Conservation (phyloP, 345 rosid species). For the Populus deltoides region DNA sequence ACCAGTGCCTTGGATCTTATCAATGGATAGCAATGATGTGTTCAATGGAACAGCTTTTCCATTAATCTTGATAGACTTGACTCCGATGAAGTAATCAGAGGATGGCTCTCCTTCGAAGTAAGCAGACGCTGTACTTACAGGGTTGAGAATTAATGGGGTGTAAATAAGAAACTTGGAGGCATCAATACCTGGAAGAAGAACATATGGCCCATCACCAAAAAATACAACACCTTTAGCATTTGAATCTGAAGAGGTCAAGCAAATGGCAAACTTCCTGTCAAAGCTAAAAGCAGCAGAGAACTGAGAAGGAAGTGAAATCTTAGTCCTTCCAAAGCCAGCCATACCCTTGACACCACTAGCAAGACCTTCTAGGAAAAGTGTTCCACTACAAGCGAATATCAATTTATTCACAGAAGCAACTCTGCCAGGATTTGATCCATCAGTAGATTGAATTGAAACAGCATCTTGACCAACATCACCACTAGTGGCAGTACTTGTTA, state of each 20-base stretch:
- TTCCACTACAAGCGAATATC: conserved; percentile 3
- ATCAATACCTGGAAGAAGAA: conserved; percentile 3
- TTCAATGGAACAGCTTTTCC: conserved; percentile 11
- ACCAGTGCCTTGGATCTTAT: conserved; percentile 10
- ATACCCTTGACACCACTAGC: conserved; percentile 13
- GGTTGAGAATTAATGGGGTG: conserved; percentile 20
- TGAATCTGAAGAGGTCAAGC: conserved; percentile 14
- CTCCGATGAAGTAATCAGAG: conserved; percentile 25
- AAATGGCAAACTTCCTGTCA: conserved; percentile 18
- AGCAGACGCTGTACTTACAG: conserved; percentile 13
- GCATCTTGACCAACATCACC: conserved; percentile 17
- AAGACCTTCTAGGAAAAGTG: neutral
- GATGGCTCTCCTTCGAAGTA: conserved; percentile 17
- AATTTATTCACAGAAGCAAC: neutral
- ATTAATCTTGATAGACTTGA: conserved; percentile 20
- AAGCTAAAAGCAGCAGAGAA: conserved; percentile 21
- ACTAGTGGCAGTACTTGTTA: neutral
- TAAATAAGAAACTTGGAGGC: conserved; percentile 17
- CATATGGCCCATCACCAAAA: conserved; percentile 23
- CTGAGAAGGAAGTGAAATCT: conserved; percentile 17
- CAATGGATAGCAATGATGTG: conserved; percentile 8
- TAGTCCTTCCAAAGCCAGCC: conserved; percentile 19
- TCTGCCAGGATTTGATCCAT: conserved; percentile 12
- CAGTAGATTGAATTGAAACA: conserved; percentile 13
- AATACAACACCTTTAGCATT: conserved; percentile 17